Evolutionary conservation across 1,284 basidiomycete species (phyloP), one percentile per base, ranked within the genome.

Genomic region (Fomitopsis schrenkii): DNA sequence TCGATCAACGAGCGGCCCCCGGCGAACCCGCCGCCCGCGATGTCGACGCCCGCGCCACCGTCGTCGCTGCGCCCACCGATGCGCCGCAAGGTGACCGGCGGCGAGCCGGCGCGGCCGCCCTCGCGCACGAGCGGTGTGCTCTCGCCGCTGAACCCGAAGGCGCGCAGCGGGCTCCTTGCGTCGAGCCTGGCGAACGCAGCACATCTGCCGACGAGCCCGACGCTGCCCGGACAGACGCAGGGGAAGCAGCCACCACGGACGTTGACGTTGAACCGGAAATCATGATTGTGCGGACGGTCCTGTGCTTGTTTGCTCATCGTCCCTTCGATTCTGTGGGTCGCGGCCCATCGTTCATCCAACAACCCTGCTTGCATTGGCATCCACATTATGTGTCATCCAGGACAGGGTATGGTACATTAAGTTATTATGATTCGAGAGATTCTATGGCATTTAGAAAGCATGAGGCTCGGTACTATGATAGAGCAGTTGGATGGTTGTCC

Each of bases 121-220:
- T 72, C 65, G 57, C 74, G 75, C 61, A 76, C 71, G 6, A 73
- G 80, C 57, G 79, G 80, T 3, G 82, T 80, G 6, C 71, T 91
- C 17, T 91, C 88, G 1, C 89, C 89, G n/a, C 69, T 91, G 66
- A 91, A 91, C 69, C 90, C 89, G 5, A 79, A 84, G 58, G 80
- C 88, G 15, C 76, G 87, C 63, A 83, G 76, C 63, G 82, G 80
- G 14, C 53, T 82, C 62, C 70, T 76, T 58, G 66, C 76, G 5
- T 65, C 72, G n/a, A 68, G 69, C 9, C 36, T 71, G 4, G 71
- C 38, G 38, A 40, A 40, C 38, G 12, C 30, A 8, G 30, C 70
- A 45, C 59, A 64, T 42, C 64, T 66, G 15, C 71, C 73, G 1
- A 57, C 60, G 28, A 74, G 73, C 59, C 72, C 72, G 9, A 75